These are phyloP conservation scores for Tetrapisispora taiwanensis DNA, from an alignment of 805 yeast genomes.

Conservation along the genomic window DNA sequence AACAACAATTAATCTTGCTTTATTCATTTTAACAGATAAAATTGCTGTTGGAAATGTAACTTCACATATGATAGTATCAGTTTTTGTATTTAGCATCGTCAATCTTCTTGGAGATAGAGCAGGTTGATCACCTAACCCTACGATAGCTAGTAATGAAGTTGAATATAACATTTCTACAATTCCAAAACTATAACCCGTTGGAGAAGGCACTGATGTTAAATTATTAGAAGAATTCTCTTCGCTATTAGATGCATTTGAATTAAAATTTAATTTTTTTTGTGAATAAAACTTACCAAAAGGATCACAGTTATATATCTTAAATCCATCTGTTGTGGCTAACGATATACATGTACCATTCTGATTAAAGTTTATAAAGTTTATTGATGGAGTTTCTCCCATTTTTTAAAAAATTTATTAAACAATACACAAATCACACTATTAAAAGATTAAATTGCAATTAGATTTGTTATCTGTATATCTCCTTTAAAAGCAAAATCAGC, in stretches of 20 bases:
- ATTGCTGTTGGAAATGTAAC: conserved; percentile 57
- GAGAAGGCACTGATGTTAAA: background rate
- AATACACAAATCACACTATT: too few species aligned
- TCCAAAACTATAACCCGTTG: conserved; percentile 44
- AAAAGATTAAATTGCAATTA: too few species aligned
- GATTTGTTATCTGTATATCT: too few species aligned
- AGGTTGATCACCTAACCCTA: conserved; percentile 63
- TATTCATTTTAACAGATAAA: conserved; percentile 51
- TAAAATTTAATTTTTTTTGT: conserved; percentile 12
- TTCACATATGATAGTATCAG: conserved; percentile 52
- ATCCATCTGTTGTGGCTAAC: conserved; percentile 53
- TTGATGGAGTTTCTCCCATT: conserved; percentile 13
- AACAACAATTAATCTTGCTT: conserved; percentile 52
- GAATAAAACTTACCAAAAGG: conserved; percentile 50
- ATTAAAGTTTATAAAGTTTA: conserved; percentile 54
- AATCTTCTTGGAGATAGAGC: conserved; percentile 69
- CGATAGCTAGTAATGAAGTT: conserved; percentile 60
- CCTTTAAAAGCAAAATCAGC: too few species aligned
- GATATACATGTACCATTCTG: conserved; percentile 68
- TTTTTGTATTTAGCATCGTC: conserved; percentile 72
- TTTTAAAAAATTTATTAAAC: too few species aligned
- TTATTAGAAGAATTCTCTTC: background rate
- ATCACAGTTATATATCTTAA: conserved; percentile 58
- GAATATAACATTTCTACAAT: conserved; percentile 70
- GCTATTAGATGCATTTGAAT: background rate